Base-by-base conservation (phyloP, 1,139 yeast genomes). In the Scheffersomyces cryptocercus region DNA sequence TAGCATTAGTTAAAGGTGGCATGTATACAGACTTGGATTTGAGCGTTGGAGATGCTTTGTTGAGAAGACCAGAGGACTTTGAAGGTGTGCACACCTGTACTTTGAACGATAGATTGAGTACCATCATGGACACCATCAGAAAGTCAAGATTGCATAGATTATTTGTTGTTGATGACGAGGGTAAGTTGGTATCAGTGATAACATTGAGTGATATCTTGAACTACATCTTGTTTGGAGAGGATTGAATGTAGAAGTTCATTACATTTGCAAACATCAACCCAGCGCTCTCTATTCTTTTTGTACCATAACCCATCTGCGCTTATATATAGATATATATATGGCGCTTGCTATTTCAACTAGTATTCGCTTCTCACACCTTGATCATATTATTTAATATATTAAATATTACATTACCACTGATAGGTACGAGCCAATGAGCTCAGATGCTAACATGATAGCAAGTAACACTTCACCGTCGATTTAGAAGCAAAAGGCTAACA, bases 1-100 rank as follows among this genome's bases (percentile, higher is more conserved):
- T 95, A 54, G 89, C 96, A 0, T 73, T 95, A 56, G 91, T 93
- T 46, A 93, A 91, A 64, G 97, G 97, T 35, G 98, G 98, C 2
- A 85, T 89, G 60, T 90, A 91, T 60, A 88, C 91, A 34, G 99
- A 93, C 64, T 73, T 93, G 51, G 88, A 91, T 37, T 73, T 95
- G 53, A 86, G 95, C 46, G 97, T 95, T 8, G 99, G 99, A 3
- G 98, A 93, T 63, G 99, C 99, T 0, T 75, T 95, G 44, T 82
- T 93, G 81, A 81, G 96, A 64, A 81, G 99, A 60, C 85, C 96
- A 7, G 97, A 91, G 55, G 98, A 93, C 62, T 95, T 93, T 59
- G 99, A 93, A 65, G 99, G 99, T 46, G 99, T 95, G 12, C 91
- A 91, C 65, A 93, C 98, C 0, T 95, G 99, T 67, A 90, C 98